Conservation (phyloP, 1,284 basidiomycete species). For the Pseudozyma flocculosa region DNA sequence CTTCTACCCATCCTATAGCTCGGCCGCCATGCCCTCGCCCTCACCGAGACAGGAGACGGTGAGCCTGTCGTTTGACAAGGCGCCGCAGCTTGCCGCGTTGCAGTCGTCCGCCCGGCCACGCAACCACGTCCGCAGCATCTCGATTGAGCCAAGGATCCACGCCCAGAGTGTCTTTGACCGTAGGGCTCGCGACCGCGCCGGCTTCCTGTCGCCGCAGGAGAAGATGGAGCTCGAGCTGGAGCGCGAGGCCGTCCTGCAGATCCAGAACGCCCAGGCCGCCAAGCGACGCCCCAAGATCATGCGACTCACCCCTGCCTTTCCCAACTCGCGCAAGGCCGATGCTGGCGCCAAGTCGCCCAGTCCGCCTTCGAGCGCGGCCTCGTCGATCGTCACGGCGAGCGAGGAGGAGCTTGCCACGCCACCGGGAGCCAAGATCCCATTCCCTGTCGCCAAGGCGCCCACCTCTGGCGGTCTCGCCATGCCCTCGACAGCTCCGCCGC, state of each 20-base stretch:
- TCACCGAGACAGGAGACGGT: neutral
- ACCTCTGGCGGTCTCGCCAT: too few species aligned
- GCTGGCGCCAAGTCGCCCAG: constrained; percentile 17
- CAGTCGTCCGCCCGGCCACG: constrained; percentile 18
- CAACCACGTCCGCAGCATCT: constrained; percentile 32
- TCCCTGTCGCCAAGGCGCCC: constrained; percentile 31
- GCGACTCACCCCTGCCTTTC: constrained; percentile 44
- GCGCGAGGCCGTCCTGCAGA: constrained; percentile 24
- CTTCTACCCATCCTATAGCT: neutral
- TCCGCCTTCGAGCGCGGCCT: constrained; percentile 27
- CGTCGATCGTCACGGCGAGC: constrained; percentile 21
- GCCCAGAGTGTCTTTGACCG: constrained; percentile 22
- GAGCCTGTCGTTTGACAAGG: neutral
- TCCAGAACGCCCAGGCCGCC: constrained; percentile 34
- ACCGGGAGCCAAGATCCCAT: constrained; percentile 21
- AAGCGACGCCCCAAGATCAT: constrained; percentile 41
- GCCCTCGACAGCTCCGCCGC: constrained; percentile 8
- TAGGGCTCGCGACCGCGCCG: constrained; percentile 22
- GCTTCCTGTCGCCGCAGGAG: constrained; percentile 14
- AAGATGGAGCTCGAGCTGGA: constrained; percentile 24
- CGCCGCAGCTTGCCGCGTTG: neutral
- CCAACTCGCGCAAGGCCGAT: neutral
- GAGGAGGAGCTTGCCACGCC: constrained; percentile 20
- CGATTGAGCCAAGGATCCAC: constrained; percentile 27
- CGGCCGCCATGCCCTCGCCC: neutral